phyloP scores from a whole-genome alignment of 352 stramenopile genomes.

The Globisporangium splendens region DNA sequence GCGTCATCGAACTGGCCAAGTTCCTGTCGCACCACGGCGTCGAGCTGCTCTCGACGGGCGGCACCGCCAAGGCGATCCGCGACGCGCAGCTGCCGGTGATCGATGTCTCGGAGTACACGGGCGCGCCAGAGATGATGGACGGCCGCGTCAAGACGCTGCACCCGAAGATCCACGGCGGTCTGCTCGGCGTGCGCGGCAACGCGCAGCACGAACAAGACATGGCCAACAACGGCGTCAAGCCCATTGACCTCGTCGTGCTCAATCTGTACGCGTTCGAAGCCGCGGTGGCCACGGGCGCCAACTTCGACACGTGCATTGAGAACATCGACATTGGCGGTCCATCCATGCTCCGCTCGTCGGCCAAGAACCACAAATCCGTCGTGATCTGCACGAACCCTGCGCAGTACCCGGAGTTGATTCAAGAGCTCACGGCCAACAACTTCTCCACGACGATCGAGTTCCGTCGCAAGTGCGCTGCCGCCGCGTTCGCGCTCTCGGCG shows the following conservation, averaged over 20 bases:
- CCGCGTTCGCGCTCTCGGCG: slow-evolving; percentile 76
- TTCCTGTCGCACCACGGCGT: slow-evolving; percentile 92
- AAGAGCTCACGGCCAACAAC: slow-evolving; percentile 91
- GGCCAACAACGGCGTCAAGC: slow-evolving; percentile 92
- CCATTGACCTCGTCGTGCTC: slow-evolving; percentile 99
- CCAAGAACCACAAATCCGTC: slow-evolving; percentile 99
- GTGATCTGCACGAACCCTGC: slow-evolving; percentile 95
- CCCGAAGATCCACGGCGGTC: slow-evolving; percentile 98
- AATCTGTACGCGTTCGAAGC: slow-evolving; percentile 99
- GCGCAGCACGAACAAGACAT: slow-evolving; percentile 96
- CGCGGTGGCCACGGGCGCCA: slow-evolving; percentile 89
- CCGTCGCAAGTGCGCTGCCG: slow-evolving; percentile 76
- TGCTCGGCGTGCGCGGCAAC: slow-evolving; percentile 98
- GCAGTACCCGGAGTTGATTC: slow-evolving; percentile 94
- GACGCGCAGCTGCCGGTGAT: slow-evolving; percentile 94
- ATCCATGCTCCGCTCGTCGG: slow-evolving; percentile 98
- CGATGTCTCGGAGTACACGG: slow-evolving; percentile 98
- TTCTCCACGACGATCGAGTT: slow-evolving; percentile 91
- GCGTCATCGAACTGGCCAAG: slow-evolving; percentile 96
- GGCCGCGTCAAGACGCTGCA: slow-evolving; percentile 99
- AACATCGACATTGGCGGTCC: slow-evolving; percentile 99
- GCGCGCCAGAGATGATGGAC: slow-evolving; percentile 98
- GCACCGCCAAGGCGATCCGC: slow-evolving; percentile 95
- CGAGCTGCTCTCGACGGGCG: slow-evolving; percentile 97
- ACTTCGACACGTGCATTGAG: slow-evolving; percentile 99